A percentile compares a stretch with the other conserved stretches of the same genome.
Conservation (phyloP, 768 basidiomycete genomes). For the Sarcodon sp. region DNA sequence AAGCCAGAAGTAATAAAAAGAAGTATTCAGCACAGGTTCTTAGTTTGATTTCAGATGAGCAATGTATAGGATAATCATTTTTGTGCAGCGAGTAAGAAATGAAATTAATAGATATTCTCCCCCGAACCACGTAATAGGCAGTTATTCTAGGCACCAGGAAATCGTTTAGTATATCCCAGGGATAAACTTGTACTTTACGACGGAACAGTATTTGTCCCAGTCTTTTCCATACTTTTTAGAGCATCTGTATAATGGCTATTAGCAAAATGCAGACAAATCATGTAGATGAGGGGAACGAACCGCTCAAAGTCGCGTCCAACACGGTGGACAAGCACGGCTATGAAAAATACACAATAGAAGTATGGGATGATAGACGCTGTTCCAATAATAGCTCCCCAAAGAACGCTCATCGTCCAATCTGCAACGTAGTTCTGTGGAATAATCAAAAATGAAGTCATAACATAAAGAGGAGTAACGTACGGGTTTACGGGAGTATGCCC, state of each 20-base stretch:
- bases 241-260: conserved; percentile 34
- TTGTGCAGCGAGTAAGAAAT: no score
- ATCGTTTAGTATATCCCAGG: conserved; percentile 61
- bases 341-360: conserved; percentile 96
- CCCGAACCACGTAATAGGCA: no score
- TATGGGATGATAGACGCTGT: conserved; percentile 77
- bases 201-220: conserved; percentile 81
- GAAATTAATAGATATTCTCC: no score
- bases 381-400: conserved; percentile 75
- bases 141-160: no score
- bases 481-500: conserved; percentile 90
- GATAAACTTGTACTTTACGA: conserved; percentile 88
- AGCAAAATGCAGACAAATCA: neutral
- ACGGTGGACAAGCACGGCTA: conserved; percentile 83
- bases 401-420: conserved; percentile 79
- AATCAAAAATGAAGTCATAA: neutral
- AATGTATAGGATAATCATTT: no score
- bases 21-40: no score
- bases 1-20: no score
- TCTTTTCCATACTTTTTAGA: conserved; percentile 89
- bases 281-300: conserved; percentile 19
- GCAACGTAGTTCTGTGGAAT: conserved; percentile 75
- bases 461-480: conserved; percentile 26
- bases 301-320: conserved; percentile 92
- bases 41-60: no score